Base-by-base conservation (phyloP, 768 basidiomycete species). In the Rubroboletus satanas region DNA sequence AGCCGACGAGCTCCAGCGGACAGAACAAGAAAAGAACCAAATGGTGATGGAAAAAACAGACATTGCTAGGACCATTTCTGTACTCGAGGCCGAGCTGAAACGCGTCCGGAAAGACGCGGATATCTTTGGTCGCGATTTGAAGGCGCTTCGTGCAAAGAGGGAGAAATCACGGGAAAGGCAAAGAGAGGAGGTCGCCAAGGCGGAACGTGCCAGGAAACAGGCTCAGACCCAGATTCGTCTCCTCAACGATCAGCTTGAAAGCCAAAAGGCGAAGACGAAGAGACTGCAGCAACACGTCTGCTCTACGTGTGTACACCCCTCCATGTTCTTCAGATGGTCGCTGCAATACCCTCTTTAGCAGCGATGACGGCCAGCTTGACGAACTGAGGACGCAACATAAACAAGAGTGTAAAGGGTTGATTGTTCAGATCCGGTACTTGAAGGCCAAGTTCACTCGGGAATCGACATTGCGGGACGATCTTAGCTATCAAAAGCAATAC, bases 371-470 rank as follows among this genome's bases (percentile, higher is more conserved):
- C 15, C 80, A 84, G 63, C 58, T 91, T 5, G 75, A 76, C 3
- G 73, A 75, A 12, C 64, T 90, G 58, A 84, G 79, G 59, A 61
- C 73, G 3, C 85, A 83, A 68, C 91, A 93, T 66, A 90, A 88
- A 58, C 82, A 83, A 58, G 93, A 98, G 67, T 88, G 89, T 75
- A 94, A 93, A 66, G 92, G 93, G 9, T 75, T 98, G 18, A 84
- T 98, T 46, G 83, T 91, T 8, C 93, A 97, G 69, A 93, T 97
- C 55, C 81, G 79, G 39, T 98, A 97, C 71, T 78, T 98, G 61
- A 96, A 98, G 69, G 88, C 89, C 51, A 93, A 92, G 66, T 95
- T 87, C 71, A 88, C 83, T 3, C 81, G 96, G 26, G 97, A 99
- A 73, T 82, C 85, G 10, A 77, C 79, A 1, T 82, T 97, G 76